Evolutionary conservation across 805 yeast genomes (phyloP).

Genomic region (Candida germanica): DNA sequence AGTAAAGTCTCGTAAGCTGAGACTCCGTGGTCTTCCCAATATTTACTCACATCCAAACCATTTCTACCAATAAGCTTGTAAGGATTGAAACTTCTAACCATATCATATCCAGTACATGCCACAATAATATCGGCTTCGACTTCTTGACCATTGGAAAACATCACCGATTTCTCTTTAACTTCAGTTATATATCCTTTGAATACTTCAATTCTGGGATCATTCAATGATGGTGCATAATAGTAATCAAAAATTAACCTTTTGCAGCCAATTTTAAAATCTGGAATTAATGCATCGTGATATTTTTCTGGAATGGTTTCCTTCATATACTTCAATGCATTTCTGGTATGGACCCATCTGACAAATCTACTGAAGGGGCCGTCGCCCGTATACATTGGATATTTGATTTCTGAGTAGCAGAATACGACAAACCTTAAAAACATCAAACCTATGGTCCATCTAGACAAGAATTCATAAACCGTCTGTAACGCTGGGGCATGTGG

Average conservation of each 20-base stretch:
- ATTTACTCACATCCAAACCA: slow-evolving; percentile 18
- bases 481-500: slow-evolving; percentile 28
- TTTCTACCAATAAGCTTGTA: slow-evolving; percentile 24
- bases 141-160: slow-evolving; percentile 25
- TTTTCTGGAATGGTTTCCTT: slow-evolving; percentile 26
- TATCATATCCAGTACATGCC: slow-evolving; percentile 42
- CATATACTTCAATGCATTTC: slow-evolving; percentile 23
- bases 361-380: slow-evolving; percentile 24
- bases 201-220: slow-evolving; percentile 28
- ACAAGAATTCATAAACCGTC: slow-evolving; percentile 20
- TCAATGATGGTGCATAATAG: slow-evolving; percentile 30
- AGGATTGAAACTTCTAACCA: slow-evolving; percentile 17
- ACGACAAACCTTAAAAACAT: slow-evolving; percentile 26
- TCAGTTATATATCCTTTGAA: slow-evolving; percentile 20
- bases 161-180: slow-evolving; percentile 26
- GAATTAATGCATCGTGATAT: slow-evolving; percentile 31
- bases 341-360: slow-evolving; percentile 23
- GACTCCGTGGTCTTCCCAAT: slow-evolving; percentile 30
- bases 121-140: slow-evolving; percentile 36
- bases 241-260: slow-evolving; percentile 40
- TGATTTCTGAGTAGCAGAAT: slow-evolving; percentile 28
- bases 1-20: slow-evolving; percentile 35
- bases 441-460: slow-evolving; percentile 27
- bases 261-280: slow-evolving; percentile 41
- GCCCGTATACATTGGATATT: slow-evolving; percentile 36